Conservation (phyloP, 2,329 filamentous ascomycete genomes). For the Aotearoamyces nothofagi region DNA sequence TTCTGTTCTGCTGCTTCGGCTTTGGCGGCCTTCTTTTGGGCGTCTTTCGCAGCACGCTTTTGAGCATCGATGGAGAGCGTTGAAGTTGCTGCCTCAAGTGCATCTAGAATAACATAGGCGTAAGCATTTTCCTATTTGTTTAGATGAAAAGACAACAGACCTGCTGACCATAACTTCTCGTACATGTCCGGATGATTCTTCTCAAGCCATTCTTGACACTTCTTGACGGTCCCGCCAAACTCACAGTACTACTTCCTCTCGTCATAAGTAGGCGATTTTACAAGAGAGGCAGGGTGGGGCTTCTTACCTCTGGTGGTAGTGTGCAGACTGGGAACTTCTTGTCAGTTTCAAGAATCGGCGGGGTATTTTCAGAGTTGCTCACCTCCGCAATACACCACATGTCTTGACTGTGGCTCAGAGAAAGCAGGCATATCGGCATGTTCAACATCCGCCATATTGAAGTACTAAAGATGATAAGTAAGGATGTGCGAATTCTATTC, state of each 20-base stretch:
- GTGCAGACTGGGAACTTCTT: constrained; percentile 36
- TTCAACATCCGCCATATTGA: constrained; percentile 14
- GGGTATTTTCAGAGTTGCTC: constrained; percentile 6
- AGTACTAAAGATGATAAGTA: not conserved
- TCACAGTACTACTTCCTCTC: constrained; percentile 71
- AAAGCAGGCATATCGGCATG: constrained; percentile 8
- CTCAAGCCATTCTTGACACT: constrained; percentile 93
- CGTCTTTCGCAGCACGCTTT: constrained; percentile 90
- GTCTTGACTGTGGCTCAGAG: constrained; percentile 17
- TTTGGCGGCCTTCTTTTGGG: constrained; percentile 91
- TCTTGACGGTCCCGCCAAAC: constrained; percentile 90
- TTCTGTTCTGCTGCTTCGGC: constrained; percentile 77
- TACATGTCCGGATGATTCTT: constrained; percentile 62
- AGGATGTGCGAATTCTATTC: no score
- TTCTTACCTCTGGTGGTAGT: constrained; percentile 45
- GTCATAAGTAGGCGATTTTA: constrained; percentile 7
- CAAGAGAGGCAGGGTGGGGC: not conserved
- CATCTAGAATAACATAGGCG: constrained; percentile 35
- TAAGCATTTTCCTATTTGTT: constrained; percentile 2
- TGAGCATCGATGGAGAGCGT: constrained; percentile 81
- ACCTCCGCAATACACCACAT: constrained; percentile 20
- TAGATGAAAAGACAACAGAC: constrained; percentile 28
- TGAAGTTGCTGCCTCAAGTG: constrained; percentile 69
- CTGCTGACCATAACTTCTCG: constrained; percentile 68
- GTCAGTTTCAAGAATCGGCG: constrained; percentile 5